Evolutionary conservation across 192 early-diverging fungal species (phyloP), one percentile per base, ranked within the genome.

Genomic region (Coemansia aciculifera): DNA sequence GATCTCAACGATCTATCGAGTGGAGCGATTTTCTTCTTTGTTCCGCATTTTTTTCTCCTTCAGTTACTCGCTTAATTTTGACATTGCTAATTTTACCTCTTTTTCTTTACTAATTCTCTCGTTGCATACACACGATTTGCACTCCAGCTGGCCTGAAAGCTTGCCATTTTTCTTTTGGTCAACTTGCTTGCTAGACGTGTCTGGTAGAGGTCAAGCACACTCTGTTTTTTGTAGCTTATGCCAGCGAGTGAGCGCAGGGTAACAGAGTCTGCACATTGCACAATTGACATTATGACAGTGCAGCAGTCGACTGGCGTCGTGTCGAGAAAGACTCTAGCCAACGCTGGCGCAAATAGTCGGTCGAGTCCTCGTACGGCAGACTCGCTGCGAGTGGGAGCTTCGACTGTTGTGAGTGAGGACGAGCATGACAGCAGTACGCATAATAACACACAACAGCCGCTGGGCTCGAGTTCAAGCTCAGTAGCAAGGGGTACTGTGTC

Each of bases 271-370:
- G 13, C 60, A 31, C 75, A 83, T 64, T 83, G 75, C 63, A 65
- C 49, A 49, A 64, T 83, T 48, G 70, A 72, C 57, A 67, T 83
- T 34, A 81, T 76, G 78, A 54, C 65, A 34, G 37, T 5, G 59
- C 37, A 23, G 59, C 59, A 60, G 59, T 39, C 59, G 21, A 60
- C 59, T 60, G 37, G 59, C 59, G 19, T 60, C 1, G 37, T 60
- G 37, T 60, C 59, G 36, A 60, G 59, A 39, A 60, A 60, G 36
- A 23, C 10, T 8, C 36, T 21, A 11, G 5, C 59, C 9, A 23
- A 3, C 36, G 36, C 34, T 11, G 37, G 59, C 9, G 19, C 59
- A 38, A 34, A 38, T 37, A 38, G 34, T 19, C 59, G 34, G 6
- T 11, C 21, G 19, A 36, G 57, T 34, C 57, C 34, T 10, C 24